Base-by-base conservation (phyloP, 129 eudicot species). In the Glebionis coronaria region DNA sequence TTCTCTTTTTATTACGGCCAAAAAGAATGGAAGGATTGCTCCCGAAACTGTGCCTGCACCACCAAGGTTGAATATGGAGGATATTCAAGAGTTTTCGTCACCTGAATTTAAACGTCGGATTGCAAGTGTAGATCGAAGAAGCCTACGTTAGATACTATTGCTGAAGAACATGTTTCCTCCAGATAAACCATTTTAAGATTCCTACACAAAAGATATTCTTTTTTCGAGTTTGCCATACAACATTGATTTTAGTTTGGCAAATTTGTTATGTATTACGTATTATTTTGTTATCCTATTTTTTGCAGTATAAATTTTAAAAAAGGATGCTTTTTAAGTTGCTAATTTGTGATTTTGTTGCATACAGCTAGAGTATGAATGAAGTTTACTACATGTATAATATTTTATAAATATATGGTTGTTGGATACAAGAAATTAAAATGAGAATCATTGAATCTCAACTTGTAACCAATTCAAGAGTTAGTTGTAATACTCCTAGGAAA, bases 121-220 rank as follows among this genome's bases (percentile, higher is more conserved):
- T 81, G 73, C 88, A 1, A 70, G 77, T 85, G 95, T 76, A 79
- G 98, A 73, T 92, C 96, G 9, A 92, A 82, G 89, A 92, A 85
- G 72, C 98, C 96, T 12, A 70, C 85, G 82, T 79, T 92, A 73
- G 98, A 92, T 64, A 92, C 98, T 1, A 92, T 92, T 58, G 85
- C 38, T 9, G 98, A 92, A 82, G 98, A 92, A 66, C 86, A 90
- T 12, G 78, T 69, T 55, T 62, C 52, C 63, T 62, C 65, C 0
- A 80, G 88, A 84, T 83, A 81, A 77, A 56, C 19, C 15, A 12
- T 18, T 12, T 27, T 3, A 16, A 25, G 16, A 9, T 70, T 56
- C 27, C 58, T 44, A 45, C 56, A 57, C 61, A 56, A 23, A 29
- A 13, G 31, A 29, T 12, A 56, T 57, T 14, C 8, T 64, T 13